Evolutionary conservation across 371 early-diverging fungal genomes (phyloP), one percentile per base, ranked within the genome.

Genomic region (Rhizopus arrhizus): DNA sequence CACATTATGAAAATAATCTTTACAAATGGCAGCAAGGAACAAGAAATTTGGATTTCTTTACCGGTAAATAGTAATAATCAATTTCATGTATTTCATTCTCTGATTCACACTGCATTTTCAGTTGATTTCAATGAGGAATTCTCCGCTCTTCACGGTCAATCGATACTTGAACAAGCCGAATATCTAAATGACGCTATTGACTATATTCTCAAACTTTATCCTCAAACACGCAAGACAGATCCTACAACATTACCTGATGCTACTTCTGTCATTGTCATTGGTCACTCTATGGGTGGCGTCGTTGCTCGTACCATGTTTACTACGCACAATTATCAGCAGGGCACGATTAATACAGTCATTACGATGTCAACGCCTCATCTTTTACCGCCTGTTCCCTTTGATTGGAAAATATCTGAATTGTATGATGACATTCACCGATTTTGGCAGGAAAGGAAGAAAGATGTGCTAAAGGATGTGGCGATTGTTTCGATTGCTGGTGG

Each of bases 241-340:
- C 29, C 45, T 10, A 31, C 49, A 3, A 56, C 57, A 31, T 49
- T 78, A 12, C 86, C 87, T 22, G 77, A 75, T 33, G 86, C 86
- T 12, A 81, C 84, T 5, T 89, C 93, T 11, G 95, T 97, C 22
- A 73, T 93, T 7, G 74, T 98, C 15, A 74, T 98, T 36, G 97
- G 93, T 3, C 98, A 97, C 64, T 95, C 95, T 12, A 97, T 98
- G 97, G 98, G 98, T 13, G 98, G 98, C 29, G 83, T 96, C 13
- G 97, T 97, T 2, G 95, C 95, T 11, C 78, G 97, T 10, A 82
- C 90, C 5, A 81, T 92, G 64, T 82, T 94, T 55, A 86, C 86
- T 1, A 74, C 93, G 69, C 64, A 73, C n/a, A 91, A 87, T 64
- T 91, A 92, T 66, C 74, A 78, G 4, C 82, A 84, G 3, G 90